Percentiles rank a stretch among this genome's conserved stretches.
phyloP scores from a whole-genome alignment of 768 basidiomycete genomes.

The Boletus rubescentipes region DNA sequence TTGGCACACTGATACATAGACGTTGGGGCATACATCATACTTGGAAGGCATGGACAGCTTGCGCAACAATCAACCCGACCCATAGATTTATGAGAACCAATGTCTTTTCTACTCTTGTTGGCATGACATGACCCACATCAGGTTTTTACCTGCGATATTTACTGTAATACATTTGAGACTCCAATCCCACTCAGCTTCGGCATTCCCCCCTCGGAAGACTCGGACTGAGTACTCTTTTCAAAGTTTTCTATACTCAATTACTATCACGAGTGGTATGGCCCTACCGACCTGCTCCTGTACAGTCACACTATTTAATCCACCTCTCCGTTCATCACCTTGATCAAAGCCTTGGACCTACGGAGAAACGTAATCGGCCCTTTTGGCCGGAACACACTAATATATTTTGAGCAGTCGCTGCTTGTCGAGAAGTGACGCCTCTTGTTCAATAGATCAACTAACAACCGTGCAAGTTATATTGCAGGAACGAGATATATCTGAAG shows the following conservation, averaged over 20 bases:
- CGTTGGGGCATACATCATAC: slow-evolving; percentile 14
- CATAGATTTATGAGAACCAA: slow-evolving; percentile 26
- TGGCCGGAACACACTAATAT: background rate
- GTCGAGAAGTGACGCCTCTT: background rate
- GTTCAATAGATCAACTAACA: background rate
- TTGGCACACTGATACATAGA: slow-evolving; percentile 14
- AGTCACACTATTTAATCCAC: slow-evolving; percentile 5
- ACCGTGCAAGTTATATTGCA: background rate
- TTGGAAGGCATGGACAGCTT: slow-evolving; percentile 23
- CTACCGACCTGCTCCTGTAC: background rate
- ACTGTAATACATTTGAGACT: slow-evolving; percentile 13
- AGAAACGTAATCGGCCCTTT: background rate
- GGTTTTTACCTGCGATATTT: slow-evolving; percentile 10
- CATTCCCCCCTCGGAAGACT: background rate
- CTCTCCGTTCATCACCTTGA: background rate
- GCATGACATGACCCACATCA: slow-evolving; percentile 1
- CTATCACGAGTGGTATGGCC: background rate
- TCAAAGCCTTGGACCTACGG: background rate
- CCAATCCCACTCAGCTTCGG: background rate
- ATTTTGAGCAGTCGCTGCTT: background rate
- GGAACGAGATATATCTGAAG: background rate
- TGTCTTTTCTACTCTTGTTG: slow-evolving; percentile 15
- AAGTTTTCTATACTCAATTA: background rate
- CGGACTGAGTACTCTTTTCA: background rate
- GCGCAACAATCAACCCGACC: slow-evolving; percentile 10